Conservation (phyloP, 176 grass and related monocot species). For the Saccharum officinarum region DNA sequence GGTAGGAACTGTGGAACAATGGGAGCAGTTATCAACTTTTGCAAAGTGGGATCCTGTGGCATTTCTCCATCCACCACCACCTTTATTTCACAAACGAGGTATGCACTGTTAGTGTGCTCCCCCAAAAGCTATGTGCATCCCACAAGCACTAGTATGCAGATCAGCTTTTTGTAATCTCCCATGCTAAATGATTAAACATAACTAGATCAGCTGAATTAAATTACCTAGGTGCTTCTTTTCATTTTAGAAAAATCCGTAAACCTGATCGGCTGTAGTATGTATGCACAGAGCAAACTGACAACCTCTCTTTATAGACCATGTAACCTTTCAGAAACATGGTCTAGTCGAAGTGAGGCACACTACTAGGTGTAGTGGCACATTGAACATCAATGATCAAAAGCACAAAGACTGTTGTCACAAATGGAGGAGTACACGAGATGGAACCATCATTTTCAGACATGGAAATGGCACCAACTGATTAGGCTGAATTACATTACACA, state of each 20-base stretch:
- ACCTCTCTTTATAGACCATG: not conserved
- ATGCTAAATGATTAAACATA: not conserved
- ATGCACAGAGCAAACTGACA: not conserved
- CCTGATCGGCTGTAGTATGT: not conserved
- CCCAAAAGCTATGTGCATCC: constrained; percentile 24
- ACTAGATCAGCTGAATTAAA: not conserved
- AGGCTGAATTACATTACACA: constrained; percentile 1
- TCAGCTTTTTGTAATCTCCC: constrained; percentile 7
- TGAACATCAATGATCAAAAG: constrained; percentile 7
- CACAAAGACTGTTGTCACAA: not conserved
- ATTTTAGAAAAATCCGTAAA: not conserved
- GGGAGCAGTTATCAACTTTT: constrained; percentile 38
- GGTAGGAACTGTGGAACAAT: constrained; percentile 31
- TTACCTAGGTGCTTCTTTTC: not conserved
- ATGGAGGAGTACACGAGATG: not conserved
- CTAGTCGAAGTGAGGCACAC: not conserved
- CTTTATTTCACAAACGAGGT: constrained; percentile 44
- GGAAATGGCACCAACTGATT: constrained; percentile 29
- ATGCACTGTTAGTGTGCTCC: constrained; percentile 22
- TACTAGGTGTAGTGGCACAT: constrained; percentile 1
- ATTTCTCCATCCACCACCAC: constrained; percentile 24
- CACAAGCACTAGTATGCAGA: constrained; percentile 19
- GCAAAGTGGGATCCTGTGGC: constrained; percentile 39
- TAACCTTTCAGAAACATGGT: not conserved
- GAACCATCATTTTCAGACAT: constrained; percentile 1